A percentile compares a stretch with the other conserved stretches of the same genome.
phyloP scores from a whole-genome alignment of 345 rosid genomes.

The Ailanthus altissimus region DNA sequence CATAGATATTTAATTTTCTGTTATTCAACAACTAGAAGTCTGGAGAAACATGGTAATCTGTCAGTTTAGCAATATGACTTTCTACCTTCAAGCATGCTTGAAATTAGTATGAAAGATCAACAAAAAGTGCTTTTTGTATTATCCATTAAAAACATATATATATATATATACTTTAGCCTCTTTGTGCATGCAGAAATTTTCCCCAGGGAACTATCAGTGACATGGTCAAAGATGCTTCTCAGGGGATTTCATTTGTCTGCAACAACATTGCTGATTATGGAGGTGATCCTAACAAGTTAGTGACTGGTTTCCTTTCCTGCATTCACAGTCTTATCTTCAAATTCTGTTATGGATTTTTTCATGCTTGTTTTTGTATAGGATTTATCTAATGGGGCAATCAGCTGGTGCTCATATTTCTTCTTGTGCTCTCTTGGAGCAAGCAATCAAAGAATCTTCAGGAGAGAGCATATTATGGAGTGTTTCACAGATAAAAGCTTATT shows the following conservation, averaged over 20 bases:
- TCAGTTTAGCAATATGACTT: neutral
- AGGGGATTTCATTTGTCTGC: conserved; percentile 88
- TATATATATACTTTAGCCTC: conserved; percentile 14
- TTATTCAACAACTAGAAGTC: neutral
- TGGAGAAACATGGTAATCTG: neutral
- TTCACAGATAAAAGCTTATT: conserved; percentile 78
- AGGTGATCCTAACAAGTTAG: conserved; percentile 87
- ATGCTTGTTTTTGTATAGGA: conserved; percentile 47
- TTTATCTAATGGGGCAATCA: conserved; percentile 96
- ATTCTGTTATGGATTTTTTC: conserved; percentile 22
- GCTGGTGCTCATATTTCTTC: conserved; percentile 98
- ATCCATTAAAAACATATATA: neutral
- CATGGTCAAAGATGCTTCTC: conserved; percentile 78
- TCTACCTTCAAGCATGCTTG: neutral
- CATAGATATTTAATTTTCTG: neutral
- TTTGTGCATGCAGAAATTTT: conserved; percentile 64
- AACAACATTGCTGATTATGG: conserved; percentile 72
- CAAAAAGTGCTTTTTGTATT: neutral
- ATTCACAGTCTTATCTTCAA: conserved; percentile 13
- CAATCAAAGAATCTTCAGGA: conserved; percentile 70
- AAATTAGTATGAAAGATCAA: neutral
- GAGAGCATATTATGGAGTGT: conserved; percentile 73
- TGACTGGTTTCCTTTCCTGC: conserved; percentile 14
- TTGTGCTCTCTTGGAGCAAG: conserved; percentile 88
- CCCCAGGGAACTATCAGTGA: conserved; percentile 96